phyloP scores from a whole-genome alignment of 305 asterid species.

The Fraxinus baroniana region DNA sequence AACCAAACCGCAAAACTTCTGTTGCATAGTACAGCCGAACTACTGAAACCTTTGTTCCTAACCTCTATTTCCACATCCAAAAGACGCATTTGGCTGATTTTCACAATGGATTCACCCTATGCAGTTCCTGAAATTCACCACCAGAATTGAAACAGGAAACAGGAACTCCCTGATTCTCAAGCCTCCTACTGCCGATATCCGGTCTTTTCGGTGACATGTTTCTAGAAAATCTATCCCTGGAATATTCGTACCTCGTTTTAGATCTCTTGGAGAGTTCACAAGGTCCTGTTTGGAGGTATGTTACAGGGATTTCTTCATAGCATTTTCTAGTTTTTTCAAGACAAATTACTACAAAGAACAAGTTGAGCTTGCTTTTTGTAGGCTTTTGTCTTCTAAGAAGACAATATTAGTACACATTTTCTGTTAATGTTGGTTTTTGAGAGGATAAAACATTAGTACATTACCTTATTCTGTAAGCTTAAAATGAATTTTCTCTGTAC shows the following conservation, averaged over 20 bases:
- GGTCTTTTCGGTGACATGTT: background rate
- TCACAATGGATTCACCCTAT: background rate
- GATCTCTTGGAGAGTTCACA: background rate
- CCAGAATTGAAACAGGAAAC: background rate
- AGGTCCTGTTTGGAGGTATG: background rate
- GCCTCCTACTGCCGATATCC: background rate
- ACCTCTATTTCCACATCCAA: constrained; percentile 9
- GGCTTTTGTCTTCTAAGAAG: constrained; percentile 25
- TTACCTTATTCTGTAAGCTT: constrained; percentile 11
- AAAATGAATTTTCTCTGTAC: constrained; percentile 14
- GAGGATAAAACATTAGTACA: background rate
- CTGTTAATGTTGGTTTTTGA: background rate
- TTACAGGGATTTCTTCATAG: background rate
- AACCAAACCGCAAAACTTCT: constrained; percentile 20
- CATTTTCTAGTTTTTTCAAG: background rate
- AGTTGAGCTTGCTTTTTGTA: constrained; percentile 25
- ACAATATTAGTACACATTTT: background rate
- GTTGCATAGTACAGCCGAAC: constrained; percentile 34
- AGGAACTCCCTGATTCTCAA: background rate
- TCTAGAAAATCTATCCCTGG: background rate
- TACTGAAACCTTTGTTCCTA: constrained; percentile 26
- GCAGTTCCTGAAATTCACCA: background rate
- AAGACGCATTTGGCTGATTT: background rate
- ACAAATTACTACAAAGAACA: constrained; percentile 32
- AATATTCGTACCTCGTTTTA: background rate